These are phyloP conservation scores for Pterulicium gracile DNA, from an alignment of 1,284 basidiomycete species.

Conservation along the genomic window DNA sequence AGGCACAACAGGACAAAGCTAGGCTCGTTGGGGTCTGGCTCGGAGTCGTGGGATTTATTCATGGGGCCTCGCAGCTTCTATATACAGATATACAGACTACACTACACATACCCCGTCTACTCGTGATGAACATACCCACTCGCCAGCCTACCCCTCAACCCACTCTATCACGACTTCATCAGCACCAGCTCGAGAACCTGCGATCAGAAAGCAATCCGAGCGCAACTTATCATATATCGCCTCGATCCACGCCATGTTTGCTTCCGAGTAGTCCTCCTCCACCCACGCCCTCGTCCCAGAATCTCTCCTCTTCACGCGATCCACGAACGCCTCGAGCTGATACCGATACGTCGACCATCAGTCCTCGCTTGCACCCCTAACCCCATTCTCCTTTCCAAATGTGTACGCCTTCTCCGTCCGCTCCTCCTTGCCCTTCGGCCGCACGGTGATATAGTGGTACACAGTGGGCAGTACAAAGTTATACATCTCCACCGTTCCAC, in stretches of 20 bases:
- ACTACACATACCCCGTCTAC: too few relatives aligned
- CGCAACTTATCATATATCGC: constrained; percentile 42
- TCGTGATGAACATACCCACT: too few relatives aligned
- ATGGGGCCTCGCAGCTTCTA: too few relatives aligned
- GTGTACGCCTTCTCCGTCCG: constrained; percentile 34
- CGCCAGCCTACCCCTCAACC: background rate
- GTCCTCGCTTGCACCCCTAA: constrained; percentile 31
- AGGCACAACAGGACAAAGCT: too few relatives aligned
- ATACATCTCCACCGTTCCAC: constrained; percentile 25
- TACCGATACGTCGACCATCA: constrained; percentile 53
- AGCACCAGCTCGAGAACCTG: too few relatives aligned
- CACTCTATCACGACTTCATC: constrained; percentile 3
- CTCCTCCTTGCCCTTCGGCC: constrained; percentile 19
- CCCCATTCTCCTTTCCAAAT: too few relatives aligned
- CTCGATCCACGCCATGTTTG: constrained; percentile 43
- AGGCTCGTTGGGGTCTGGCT: too few relatives aligned
- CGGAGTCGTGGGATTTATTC: too few relatives aligned
- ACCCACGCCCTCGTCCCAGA: constrained; percentile 44
- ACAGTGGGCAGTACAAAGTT: constrained; percentile 33
- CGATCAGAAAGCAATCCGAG: background rate
- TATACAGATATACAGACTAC: too few relatives aligned
- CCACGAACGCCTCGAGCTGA: constrained; percentile 49
- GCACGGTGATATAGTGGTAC: constrained; percentile 31
- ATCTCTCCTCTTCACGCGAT: constrained; percentile 36
- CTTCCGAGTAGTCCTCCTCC: constrained; percentile 35